Base-by-base conservation (phyloP, 176 grass and related monocot genomes). In the Oryza glumipatula region DNA sequence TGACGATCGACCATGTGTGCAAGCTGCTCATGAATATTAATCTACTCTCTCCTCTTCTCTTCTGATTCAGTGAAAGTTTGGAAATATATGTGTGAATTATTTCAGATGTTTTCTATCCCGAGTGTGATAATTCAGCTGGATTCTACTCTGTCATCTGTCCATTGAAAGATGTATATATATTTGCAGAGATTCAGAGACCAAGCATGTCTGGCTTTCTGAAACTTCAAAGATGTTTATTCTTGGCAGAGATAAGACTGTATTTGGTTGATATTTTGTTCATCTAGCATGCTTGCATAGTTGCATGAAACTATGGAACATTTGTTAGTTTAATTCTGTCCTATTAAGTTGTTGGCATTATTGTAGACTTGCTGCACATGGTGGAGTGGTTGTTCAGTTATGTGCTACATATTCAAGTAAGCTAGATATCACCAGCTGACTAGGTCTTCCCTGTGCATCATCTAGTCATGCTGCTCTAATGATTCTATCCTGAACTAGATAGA, bases 321-420 rank as follows among this genome's bases (percentile, higher is more conserved):
- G 9, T 49, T 63, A 63, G 9, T 23, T 30, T 76, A 28, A 9
- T 19, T 75, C 0, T 51, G 22, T 22, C 38, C 5, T 65, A 65
- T 7, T 6, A 10, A 69, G 13, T 36, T 61, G 11, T 63, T 23
- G 22, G 58, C n/a, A 63, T 63, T 63, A 23, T 63, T 63, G 7
- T 19, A 74, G 45, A 11, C 10, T 36, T 74, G 43, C 36, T 58
- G 32, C 73, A 56, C 67, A 77, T 83, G 68, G 41, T 77, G 78
- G 54, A 89, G 82, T 77, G 2, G 88, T 77, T 89, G 54, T 68
- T 85, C 82, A 63, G 76, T 89, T 81, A 45, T 74, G 68, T 28
- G 38, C 28, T 10, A 11, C n/a, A 63, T 56, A 72, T 32, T 44
- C 22, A 72, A 19, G 15, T 5, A 15, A 22, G 38, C 38, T 22